Percentiles rank a stretch among this genome's conserved stretches.
Evolutionary conservation across 192 early-diverging fungal genomes (phyloP).

Genomic region (Backusella mclennaniae): DNA sequence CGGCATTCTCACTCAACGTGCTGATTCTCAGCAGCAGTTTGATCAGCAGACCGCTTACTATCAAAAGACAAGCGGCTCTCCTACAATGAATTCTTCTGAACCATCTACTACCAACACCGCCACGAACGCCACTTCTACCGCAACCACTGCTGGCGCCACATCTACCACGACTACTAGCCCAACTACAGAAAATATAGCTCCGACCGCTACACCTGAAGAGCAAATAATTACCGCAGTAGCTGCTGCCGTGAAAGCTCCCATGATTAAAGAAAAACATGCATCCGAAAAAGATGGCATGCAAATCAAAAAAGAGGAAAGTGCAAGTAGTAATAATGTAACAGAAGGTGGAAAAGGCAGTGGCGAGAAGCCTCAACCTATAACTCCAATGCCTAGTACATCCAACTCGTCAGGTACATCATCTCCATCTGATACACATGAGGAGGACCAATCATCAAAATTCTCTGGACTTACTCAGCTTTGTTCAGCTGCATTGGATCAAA

Average conservation of each 20-base stretch:
- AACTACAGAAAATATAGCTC: not conserved
- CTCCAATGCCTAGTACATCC: conserved; percentile 34
- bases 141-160: not conserved
- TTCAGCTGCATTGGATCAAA: conserved; percentile 17
- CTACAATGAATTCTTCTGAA: not conserved
- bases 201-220: not conserved
- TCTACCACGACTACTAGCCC: not conserved
- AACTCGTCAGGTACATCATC: conserved; percentile 29
- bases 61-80: not conserved
- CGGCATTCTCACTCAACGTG: not conserved
- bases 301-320: not conserved
- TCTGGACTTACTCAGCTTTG: conserved; percentile 25
- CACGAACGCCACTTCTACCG: not conserved
- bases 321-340: not conserved
- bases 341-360: not conserved
- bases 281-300: not conserved
- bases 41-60: not conserved
- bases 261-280: not conserved
- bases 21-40: conserved; percentile 10
- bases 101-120: not conserved
- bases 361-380: conserved; percentile 25
- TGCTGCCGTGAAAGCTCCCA: not conserved
- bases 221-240: not conserved
- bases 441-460: conserved; percentile 12
- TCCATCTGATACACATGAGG: conserved; percentile 13